phyloP scores from a whole-genome alignment of 805 yeast species.

The Wickerhamiella lipophila region DNA sequence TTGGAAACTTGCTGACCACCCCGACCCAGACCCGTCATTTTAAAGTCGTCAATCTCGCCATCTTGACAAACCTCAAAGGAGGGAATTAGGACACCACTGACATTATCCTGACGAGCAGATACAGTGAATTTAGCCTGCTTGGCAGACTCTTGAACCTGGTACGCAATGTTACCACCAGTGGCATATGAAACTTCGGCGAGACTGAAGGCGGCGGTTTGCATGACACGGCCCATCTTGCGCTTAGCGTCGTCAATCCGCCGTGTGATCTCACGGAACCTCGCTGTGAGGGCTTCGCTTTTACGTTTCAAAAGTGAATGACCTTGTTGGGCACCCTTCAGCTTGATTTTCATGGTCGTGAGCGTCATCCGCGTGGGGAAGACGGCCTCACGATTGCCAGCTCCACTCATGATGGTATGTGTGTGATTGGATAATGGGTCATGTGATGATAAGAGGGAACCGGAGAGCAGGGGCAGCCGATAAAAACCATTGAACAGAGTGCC shows the following conservation, averaged over 20 bases:
- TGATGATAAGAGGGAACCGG: background rate
- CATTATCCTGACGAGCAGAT: conserved; percentile 87
- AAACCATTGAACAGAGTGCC: too few species aligned
- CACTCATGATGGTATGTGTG: conserved; percentile 36
- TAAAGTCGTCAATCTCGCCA: conserved; percentile 81
- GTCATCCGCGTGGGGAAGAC: conserved; percentile 98
- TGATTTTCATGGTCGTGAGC: conserved; percentile 83
- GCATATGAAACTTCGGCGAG: conserved; percentile 96
- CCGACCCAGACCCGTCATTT: conserved; percentile 91
- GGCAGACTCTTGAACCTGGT: conserved; percentile 91
- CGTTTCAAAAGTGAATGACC: conserved; percentile 89
- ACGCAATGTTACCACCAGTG: conserved; percentile 89
- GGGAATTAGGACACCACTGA: conserved; percentile 88
- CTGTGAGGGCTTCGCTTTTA: conserved; percentile 93
- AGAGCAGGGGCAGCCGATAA: background rate
- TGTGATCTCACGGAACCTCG: conserved; percentile 91
- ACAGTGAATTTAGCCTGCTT: conserved; percentile 79
- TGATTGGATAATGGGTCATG: conserved; percentile 9
- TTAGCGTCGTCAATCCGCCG: conserved; percentile 88
- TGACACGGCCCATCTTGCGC: conserved; percentile 93
- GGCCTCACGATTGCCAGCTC: conserved; percentile 72
- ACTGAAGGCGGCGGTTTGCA: conserved; percentile 97
- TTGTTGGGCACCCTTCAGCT: conserved; percentile 92
- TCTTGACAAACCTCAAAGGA: conserved; percentile 79
- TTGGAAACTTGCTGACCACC: conserved; percentile 97